A percentile compares a stretch with the other conserved stretches of the same genome.
phyloP scores from a whole-genome alignment of 352 stramenopile genomes.

The Globisporangium viniferum region DNA sequence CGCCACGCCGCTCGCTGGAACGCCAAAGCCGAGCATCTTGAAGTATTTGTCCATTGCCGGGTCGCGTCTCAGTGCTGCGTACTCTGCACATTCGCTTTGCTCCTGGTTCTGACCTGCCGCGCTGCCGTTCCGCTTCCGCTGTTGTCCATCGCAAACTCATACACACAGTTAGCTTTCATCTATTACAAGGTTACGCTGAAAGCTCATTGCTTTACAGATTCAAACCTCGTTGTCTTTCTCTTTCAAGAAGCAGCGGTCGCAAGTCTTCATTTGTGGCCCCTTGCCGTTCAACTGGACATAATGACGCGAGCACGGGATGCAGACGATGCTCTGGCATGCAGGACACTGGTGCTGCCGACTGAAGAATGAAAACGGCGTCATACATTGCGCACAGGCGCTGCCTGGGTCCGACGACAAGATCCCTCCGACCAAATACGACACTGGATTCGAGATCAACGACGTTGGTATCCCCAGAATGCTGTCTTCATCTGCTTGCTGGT shows the following conservation, averaged over 20 bases:
- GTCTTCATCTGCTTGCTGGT: constrained; percentile 24
- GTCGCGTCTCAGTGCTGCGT: constrained; percentile 50
- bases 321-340: constrained; percentile 47
- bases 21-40: constrained; percentile 80
- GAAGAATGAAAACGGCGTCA: constrained; percentile 71
- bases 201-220: neutral
- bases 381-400: constrained; percentile 48
- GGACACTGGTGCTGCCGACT: constrained; percentile 56
- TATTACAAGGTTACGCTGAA: neutral
- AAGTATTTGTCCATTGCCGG: constrained; percentile 83
- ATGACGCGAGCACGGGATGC: constrained; percentile 59
- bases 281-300: constrained; percentile 40
- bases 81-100: constrained; percentile 41
- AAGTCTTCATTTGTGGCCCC: constrained; percentile 47
- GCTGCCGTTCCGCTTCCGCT: constrained; percentile 34
- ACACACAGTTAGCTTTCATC: neutral
- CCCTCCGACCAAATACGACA: constrained; percentile 64
- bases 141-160: neutral
- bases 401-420: constrained; percentile 34
- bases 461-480: constrained; percentile 45
- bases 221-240: constrained; percentile 57
- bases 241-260: constrained; percentile 74
- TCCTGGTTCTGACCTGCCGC: constrained; percentile 7
- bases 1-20: constrained; percentile 56
- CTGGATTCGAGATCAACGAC: constrained; percentile 55